Percentiles rank a stretch among this genome's conserved stretches.
phyloP scores from a whole-genome alignment of 2,329 filamentous ascomycete species.

The Anisogramma anomala region DNA sequence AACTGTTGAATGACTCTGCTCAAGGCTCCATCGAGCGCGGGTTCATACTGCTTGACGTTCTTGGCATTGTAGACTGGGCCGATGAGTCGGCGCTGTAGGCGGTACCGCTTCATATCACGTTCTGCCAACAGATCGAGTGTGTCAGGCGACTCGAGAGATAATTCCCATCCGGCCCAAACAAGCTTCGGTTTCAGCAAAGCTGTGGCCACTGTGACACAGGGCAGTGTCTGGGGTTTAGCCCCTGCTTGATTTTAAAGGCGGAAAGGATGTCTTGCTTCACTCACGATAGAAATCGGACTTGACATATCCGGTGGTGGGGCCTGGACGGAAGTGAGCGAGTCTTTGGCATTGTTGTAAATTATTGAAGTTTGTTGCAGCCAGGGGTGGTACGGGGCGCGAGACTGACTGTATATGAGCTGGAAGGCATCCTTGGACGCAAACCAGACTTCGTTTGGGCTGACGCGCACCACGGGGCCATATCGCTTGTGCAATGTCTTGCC shows the following conservation, averaged over 20 bases:
- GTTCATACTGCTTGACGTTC: slow-evolving; percentile 31
- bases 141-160: slow-evolving; percentile 28
- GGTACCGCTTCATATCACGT: slow-evolving; percentile 33
- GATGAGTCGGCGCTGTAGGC: slow-evolving; percentile 36
- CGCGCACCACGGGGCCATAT: slow-evolving; percentile 41
- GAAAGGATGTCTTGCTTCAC: slow-evolving; percentile 11
- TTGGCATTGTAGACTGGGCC: slow-evolving; percentile 35
- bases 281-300: slow-evolving; percentile 43
- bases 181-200: slow-evolving; percentile 31
- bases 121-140: slow-evolving; percentile 41
- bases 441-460: slow-evolving; percentile 44
- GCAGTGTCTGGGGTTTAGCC: neutral
- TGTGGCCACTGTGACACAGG: slow-evolving; percentile 30
- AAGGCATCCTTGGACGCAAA: slow-evolving; percentile 37
- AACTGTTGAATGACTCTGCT: slow-evolving; percentile 26
- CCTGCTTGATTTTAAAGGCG: neutral
- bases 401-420: slow-evolving; percentile 35
- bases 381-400: neutral
- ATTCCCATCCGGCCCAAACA: slow-evolving; percentile 28
- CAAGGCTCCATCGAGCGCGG: slow-evolving; percentile 30
- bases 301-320: slow-evolving; percentile 34
- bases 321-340: slow-evolving; percentile 22
- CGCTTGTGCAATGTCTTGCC: slow-evolving; percentile 31
- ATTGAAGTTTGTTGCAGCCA: too few species aligned
- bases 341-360: too few species aligned